Evolutionary conservation across 108 stramenopile genomes (phyloP).

Genomic region (Schizochytrium sp.): DNA sequence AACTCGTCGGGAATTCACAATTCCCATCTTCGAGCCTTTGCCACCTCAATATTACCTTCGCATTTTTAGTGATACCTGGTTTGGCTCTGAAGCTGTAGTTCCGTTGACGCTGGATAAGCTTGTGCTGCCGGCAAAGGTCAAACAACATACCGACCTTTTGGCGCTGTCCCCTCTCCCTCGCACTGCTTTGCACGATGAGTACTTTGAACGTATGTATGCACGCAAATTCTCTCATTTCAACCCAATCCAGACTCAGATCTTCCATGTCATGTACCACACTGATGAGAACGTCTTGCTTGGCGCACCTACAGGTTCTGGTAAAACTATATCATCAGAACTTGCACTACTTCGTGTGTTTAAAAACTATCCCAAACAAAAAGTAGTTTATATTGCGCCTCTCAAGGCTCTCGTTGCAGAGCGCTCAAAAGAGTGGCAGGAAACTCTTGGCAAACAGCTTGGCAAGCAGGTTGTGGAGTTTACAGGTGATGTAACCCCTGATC

Average conservation of each 20-base stretch:
- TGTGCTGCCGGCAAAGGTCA: constrained; percentile 80
- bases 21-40: constrained; percentile 88
- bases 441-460: constrained; percentile 83
- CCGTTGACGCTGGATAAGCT: constrained; percentile 87
- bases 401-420: constrained; percentile 96
- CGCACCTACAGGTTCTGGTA: constrained; percentile 95
- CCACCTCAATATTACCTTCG: constrained; percentile 91
- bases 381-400: constrained; percentile 98
- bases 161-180: constrained; percentile 91
- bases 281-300: constrained; percentile 93
- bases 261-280: constrained; percentile 90
- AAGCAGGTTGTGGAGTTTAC: constrained; percentile 90
- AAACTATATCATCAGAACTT: constrained; percentile 89
- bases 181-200: constrained; percentile 83
- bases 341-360: constrained; percentile 87
- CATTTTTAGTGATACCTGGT: constrained; percentile 90
- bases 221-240: constrained; percentile 92
- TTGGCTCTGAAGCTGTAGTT: constrained; percentile 86
- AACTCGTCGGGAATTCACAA: constrained; percentile 77
- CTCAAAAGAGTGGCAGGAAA: constrained; percentile 90
- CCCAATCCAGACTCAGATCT: constrained; percentile 92
- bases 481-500: constrained; percentile 95
- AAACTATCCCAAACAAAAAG: constrained; percentile 84
- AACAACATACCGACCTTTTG: constrained; percentile 86
- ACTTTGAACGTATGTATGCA: constrained; percentile 86